Base-by-base conservation (phyloP, 139 green algal species). In the Ulvella scutata region DNA sequence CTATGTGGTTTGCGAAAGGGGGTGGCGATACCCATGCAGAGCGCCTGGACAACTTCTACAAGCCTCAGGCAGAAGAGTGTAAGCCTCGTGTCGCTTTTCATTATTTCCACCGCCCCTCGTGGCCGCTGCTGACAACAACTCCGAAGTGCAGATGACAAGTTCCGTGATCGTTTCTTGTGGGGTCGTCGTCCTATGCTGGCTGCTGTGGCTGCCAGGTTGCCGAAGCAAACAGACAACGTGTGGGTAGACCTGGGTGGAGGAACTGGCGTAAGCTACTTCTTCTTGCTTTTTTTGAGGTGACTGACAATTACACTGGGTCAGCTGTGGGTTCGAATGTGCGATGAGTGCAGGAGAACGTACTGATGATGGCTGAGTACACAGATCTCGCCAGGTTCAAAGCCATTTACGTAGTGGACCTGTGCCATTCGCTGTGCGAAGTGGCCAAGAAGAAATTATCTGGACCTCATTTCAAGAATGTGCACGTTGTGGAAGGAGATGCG, bases 331-430 rank as follows among this genome's bases (percentile, higher is more conserved):
- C 33, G 23, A 61, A 23, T 23, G 6, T 0, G 33, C 33, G 20
- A 67, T 72, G 13, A 28, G 3, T 79, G 81, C 84, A 93, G 87
- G 93, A 97, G 82, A 98, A 98, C 77, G 87, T 98, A 13, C 86
- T 89, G 23, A 89, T 97, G 87, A 98, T 98, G 94, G 62, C 78
- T 6, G 74, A 95, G 40, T 98, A 95, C 84, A 88, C 97, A 39
- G 83, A 88, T n/a, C 85, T 98, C 3, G 74, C 80, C 4, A 77
- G 79, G 10, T 98, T 98, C 90, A 93, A 93, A 77, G 82, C 84
- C 34, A 94, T 98, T 82, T 98, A 98, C 78, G 79, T 98, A 0
- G 94, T 98, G 29, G 94, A 98, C 86, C 87, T 98, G 9, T 97
- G 92, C 81, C 78, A 85, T 43, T 89, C 85, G 3, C 89, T 98